phyloP scores from a whole-genome alignment of 768 basidiomycete genomes.

The Boletus rubescentipes region DNA sequence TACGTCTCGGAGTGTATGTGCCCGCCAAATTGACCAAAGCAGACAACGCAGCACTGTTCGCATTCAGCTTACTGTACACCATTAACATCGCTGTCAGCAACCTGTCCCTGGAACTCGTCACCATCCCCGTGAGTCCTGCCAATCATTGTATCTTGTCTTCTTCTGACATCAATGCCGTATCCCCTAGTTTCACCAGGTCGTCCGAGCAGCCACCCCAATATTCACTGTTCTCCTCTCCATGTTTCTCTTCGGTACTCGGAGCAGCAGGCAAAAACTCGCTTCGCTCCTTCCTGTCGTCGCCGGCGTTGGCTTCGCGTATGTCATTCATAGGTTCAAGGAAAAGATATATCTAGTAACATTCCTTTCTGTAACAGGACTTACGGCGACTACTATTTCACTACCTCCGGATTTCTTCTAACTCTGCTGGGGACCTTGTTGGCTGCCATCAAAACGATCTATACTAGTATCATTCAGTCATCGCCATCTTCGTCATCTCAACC shows the following conservation, averaged over 20 bases:
- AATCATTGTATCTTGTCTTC: not conserved
- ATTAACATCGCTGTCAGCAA: conserved; percentile 96
- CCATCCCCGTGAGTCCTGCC: conserved; percentile 69
- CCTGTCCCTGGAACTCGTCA: conserved; percentile 82
- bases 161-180: not conserved
- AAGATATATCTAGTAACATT: not conserved
- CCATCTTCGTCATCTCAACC: conserved; percentile 21
- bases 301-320: conserved; percentile 88
- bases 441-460: conserved; percentile 90
- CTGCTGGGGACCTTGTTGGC: conserved; percentile 90
- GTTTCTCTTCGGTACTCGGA: conserved; percentile 60
- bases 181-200: conserved; percentile 91
- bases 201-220: conserved; percentile 88
- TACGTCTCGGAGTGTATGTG: conserved; percentile 55
- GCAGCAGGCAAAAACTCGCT: conserved; percentile 61
- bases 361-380: conserved; percentile 64
- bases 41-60: conserved; percentile 62
- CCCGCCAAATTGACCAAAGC: conserved; percentile 51
- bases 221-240: conserved; percentile 84
- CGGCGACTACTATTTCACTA: conserved; percentile 92
- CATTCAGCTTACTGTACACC: conserved; percentile 89
- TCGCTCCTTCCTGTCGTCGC: conserved; percentile 82
- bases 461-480: conserved; percentile 72
- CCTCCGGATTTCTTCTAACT: conserved; percentile 82
- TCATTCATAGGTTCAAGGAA: not conserved